These are phyloP conservation scores for Quercus lobata DNA, from an alignment of 331 rosid species.

Conservation along the genomic window DNA sequence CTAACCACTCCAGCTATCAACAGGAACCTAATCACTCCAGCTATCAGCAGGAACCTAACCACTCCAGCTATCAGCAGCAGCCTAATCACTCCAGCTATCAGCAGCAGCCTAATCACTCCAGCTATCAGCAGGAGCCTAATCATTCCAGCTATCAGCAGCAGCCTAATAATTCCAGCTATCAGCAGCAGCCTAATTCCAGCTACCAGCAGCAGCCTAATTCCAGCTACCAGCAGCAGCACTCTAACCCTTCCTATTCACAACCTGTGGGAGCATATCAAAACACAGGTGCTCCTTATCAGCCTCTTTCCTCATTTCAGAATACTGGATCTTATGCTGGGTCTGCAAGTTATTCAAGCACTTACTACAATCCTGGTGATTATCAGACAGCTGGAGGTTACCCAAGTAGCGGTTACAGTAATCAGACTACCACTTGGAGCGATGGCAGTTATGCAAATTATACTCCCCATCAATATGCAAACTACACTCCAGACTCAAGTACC, in stretches of 20 bases:
- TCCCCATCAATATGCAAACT: slow-evolving; percentile 72
- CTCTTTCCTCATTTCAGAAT: slow-evolving; percentile 99
- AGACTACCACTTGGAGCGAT: slow-evolving; percentile 69
- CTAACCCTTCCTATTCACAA: slow-evolving; percentile 86
- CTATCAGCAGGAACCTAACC: neutral
- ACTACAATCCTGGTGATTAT: slow-evolving; percentile 99
- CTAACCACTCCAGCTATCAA: neutral
- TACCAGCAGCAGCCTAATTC: slow-evolving; percentile 3
- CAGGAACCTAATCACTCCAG: neutral
- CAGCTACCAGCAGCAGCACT: slow-evolving; percentile 75
- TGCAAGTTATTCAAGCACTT: slow-evolving; percentile 99
- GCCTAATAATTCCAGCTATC: slow-evolving; percentile 68
- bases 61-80: neutral
- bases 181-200: slow-evolving; percentile 77
- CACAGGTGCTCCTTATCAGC: slow-evolving; percentile 99
- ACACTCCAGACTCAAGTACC: slow-evolving; percentile 53
- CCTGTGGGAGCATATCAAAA: slow-evolving; percentile 98
- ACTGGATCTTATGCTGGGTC: slow-evolving; percentile 99
- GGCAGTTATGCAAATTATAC: slow-evolving; percentile 70
- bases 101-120: neutral
- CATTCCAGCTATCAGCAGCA: slow-evolving; percentile 58
- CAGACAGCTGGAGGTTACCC: slow-evolving; percentile 96
- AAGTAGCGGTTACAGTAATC: slow-evolving; percentile 74
- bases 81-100: neutral
- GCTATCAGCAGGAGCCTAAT: neutral